Conservation (phyloP, 306 rosid genomes). For the Rosa rugosa region DNA sequence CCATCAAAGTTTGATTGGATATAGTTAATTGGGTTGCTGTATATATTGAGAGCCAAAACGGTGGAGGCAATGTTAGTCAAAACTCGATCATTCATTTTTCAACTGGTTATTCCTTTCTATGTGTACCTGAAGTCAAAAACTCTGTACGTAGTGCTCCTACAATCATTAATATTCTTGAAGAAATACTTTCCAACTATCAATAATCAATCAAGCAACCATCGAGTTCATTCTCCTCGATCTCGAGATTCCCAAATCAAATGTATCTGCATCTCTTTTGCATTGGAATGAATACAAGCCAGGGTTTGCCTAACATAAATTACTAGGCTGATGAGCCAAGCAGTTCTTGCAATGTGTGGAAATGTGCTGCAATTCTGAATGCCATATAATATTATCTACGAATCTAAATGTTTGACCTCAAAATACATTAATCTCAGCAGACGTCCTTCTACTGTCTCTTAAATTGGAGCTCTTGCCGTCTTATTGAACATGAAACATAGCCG, state of each 20-base stretch:
- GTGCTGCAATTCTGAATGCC: conserved; percentile 5
- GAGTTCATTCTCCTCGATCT: background rate
- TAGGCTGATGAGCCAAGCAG: conserved; percentile 10
- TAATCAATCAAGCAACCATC: background rate
- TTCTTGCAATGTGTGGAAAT: background rate
- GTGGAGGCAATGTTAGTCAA: background rate
- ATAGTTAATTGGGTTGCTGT: background rate
- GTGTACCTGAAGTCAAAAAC: background rate
- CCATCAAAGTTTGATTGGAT: background rate
- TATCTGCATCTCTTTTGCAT: background rate
- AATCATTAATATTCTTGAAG: background rate
- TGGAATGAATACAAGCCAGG: background rate
- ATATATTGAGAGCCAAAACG: background rate
- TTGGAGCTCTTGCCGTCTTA: conserved; percentile 7
- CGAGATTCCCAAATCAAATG: background rate
- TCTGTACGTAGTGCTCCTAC: background rate
- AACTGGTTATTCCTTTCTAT: background rate
- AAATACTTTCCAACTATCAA: background rate
- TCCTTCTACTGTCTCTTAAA: background rate
- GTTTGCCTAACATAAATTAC: background rate
- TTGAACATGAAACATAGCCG: conserved; percentile 3
- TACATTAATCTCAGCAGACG: background rate
- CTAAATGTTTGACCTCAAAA: conserved; percentile 10
- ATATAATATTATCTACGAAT: background rate
- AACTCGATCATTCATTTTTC: background rate